Conservation (phyloP, 441 rosid species). For the Sinapis alba region DNA sequence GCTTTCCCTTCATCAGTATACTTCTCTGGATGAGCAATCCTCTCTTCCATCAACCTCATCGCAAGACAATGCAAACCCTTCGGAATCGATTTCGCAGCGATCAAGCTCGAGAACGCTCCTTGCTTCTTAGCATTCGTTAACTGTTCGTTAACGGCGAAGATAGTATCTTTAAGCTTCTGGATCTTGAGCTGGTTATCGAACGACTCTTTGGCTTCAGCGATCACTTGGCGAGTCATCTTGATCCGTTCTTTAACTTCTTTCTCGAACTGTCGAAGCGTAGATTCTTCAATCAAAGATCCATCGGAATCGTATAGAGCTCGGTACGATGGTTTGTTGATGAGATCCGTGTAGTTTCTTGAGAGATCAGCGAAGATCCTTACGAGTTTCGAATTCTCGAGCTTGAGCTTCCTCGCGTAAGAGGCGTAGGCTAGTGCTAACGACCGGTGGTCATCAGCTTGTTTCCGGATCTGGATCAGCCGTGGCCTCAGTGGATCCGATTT, state of each 20-base stretch:
- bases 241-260: slow-evolving; percentile 97
- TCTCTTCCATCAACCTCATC: slow-evolving; percentile 95
- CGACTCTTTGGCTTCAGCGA: slow-evolving; percentile 90
- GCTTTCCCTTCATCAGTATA: slow-evolving; percentile 76
- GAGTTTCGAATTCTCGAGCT: slow-evolving; percentile 91
- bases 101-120: slow-evolving; percentile 88
- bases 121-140: slow-evolving; percentile 87
- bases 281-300: slow-evolving; percentile 65
- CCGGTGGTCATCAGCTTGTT: slow-evolving; percentile 94
- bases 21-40: slow-evolving; percentile 80
- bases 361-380: slow-evolving; percentile 91
- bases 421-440: slow-evolving; percentile 78
- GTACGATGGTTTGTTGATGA: slow-evolving; percentile 67
- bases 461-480: slow-evolving; percentile 82
- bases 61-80: slow-evolving; percentile 92
- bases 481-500: slow-evolving; percentile 93
- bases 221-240: slow-evolving; percentile 82
- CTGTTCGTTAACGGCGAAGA: slow-evolving; percentile 84
- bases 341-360: slow-evolving; percentile 78
- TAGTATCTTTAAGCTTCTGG: slow-evolving; percentile 88
- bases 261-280: slow-evolving; percentile 70
- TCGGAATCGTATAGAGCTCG: slow-evolving; percentile 62
- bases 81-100: slow-evolving; percentile 92
- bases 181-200: slow-evolving; percentile 95
- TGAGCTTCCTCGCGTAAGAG: slow-evolving; percentile 90